These are phyloP conservation scores for Cotoneaster glaucophyllus DNA, from an alignment of 306 rosid genomes.

Conservation along the genomic window DNA sequence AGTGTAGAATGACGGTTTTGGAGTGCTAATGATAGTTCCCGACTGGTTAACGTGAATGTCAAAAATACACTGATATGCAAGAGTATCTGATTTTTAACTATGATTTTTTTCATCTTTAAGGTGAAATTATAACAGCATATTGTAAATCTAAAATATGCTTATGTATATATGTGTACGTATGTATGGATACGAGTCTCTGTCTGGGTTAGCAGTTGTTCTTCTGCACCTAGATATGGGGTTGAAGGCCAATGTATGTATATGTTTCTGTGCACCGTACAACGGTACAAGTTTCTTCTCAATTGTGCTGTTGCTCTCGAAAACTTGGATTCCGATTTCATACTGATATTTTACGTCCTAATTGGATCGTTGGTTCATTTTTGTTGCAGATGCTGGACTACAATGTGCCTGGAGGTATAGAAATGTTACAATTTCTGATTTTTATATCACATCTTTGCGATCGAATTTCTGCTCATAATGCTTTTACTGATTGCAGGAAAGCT, in stretches of 20 bases:
- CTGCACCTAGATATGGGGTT: not conserved
- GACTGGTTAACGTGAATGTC: not conserved
- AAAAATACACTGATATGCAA: not conserved
- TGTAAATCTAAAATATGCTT: not conserved
- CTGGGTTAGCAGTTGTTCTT: not conserved
- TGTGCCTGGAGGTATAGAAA: conserved; percentile 36
- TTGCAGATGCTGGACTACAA: conserved; percentile 52
- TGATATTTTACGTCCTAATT: not conserved
- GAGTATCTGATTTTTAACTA: not conserved
- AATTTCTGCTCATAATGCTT: conserved; percentile 1
- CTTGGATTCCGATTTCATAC: not conserved
- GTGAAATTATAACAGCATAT: not conserved
- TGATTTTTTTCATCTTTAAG: not conserved
- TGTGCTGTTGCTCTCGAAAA: not conserved
- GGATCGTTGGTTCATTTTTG: not conserved
- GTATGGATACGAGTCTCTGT: not conserved
- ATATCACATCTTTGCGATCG: not conserved
- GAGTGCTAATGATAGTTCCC: not conserved
- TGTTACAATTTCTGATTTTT: not conserved
- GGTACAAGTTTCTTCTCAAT: not conserved
- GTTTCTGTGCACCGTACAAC: not conserved
- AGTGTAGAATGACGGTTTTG: not conserved
- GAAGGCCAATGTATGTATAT: not conserved
- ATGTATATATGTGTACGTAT: not conserved
- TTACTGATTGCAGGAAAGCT: conserved; percentile 30